Conservation (phyloP, 208 protist genomes). For the Leishmania lainsoni region DNA sequence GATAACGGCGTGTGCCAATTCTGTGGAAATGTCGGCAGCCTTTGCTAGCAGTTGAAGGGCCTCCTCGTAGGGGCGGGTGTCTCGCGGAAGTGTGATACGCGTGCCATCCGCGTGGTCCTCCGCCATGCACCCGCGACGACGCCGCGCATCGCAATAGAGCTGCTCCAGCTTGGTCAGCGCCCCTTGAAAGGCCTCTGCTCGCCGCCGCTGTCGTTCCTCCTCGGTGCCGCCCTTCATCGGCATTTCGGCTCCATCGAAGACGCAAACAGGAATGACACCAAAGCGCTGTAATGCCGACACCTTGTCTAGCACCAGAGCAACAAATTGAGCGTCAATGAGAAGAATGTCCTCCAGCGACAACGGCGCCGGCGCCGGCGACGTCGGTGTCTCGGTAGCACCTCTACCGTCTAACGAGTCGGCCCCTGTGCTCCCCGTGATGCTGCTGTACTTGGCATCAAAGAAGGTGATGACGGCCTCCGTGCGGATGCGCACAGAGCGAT, state of each 20-base stretch:
- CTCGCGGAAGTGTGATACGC: constrained; percentile 12
- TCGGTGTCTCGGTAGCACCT: neutral
- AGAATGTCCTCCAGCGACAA: constrained; percentile 39
- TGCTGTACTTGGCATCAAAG: constrained; percentile 32
- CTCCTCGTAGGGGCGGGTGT: constrained; percentile 31
- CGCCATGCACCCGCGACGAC: constrained; percentile 2
- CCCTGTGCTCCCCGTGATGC: neutral
- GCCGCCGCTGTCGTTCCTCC: constrained; percentile 43
- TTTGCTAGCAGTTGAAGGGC: constrained; percentile 60
- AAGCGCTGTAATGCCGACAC: constrained; percentile 55
- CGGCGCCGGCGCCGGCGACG: constrained; percentile 9
- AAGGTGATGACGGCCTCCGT: constrained; percentile 27
- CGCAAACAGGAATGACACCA: constrained; percentile 72
- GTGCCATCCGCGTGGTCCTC: neutral
- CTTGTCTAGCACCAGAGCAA: constrained; percentile 40
- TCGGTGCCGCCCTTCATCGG: constrained; percentile 80
- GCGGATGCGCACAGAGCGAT: constrained; percentile 45
- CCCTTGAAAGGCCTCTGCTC: constrained; percentile 36
- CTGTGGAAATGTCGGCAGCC: constrained; percentile 76
- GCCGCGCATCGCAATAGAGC: constrained; percentile 31
- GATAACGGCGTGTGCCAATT: constrained; percentile 80
- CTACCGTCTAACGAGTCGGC: neutral
- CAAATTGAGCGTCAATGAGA: constrained; percentile 36
- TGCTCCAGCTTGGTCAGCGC: constrained; percentile 50
- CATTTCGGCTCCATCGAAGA: constrained; percentile 84